These are phyloP conservation scores for Senna siamea DNA, from an alignment of 306 rosid species.

Conservation along the genomic window DNA sequence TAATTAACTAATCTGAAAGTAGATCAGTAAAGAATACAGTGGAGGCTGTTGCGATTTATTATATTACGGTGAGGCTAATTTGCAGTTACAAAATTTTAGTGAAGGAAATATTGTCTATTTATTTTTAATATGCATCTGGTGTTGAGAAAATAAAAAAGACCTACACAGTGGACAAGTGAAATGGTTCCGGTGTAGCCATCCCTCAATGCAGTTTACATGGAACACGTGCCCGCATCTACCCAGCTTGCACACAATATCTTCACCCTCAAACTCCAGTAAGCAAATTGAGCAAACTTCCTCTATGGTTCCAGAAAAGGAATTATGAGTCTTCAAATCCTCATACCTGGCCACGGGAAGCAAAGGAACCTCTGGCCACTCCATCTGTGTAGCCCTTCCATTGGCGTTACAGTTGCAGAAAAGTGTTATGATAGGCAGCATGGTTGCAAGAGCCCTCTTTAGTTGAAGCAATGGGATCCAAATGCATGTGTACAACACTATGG, in stretches of 20 bases:
- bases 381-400: slow-evolving; percentile 12
- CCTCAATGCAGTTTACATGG: slow-evolving; percentile 73
- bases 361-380: slow-evolving; percentile 19
- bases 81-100: too few relatives aligned
- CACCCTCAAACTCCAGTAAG: slow-evolving; percentile 68
- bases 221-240: slow-evolving; percentile 62
- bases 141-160: slow-evolving; percentile 47
- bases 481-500: slow-evolving; percentile 66
- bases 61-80: too few relatives aligned
- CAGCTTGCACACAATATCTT: slow-evolving; percentile 65
- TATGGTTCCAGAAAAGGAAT: not conserved
- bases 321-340: slow-evolving; percentile 41
- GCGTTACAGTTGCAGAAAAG: not conserved
- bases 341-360: slow-evolving; percentile 50
- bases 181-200: slow-evolving; percentile 56
- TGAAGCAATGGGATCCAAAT: slow-evolving; percentile 63
- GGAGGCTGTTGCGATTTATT: too few relatives aligned
- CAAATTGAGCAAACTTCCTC: slow-evolving; percentile 74
- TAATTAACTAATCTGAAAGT: too few relatives aligned
- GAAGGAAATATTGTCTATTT: too few relatives aligned
- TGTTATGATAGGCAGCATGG: too few relatives aligned
- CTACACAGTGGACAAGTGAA: slow-evolving; percentile 93
- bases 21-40: too few relatives aligned
- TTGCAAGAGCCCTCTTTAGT: slow-evolving; percentile 46
- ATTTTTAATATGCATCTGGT: too few relatives aligned